Conservation (phyloP, 2,329 filamentous ascomycete genomes). For the Colletotrichum caudatum region DNA sequence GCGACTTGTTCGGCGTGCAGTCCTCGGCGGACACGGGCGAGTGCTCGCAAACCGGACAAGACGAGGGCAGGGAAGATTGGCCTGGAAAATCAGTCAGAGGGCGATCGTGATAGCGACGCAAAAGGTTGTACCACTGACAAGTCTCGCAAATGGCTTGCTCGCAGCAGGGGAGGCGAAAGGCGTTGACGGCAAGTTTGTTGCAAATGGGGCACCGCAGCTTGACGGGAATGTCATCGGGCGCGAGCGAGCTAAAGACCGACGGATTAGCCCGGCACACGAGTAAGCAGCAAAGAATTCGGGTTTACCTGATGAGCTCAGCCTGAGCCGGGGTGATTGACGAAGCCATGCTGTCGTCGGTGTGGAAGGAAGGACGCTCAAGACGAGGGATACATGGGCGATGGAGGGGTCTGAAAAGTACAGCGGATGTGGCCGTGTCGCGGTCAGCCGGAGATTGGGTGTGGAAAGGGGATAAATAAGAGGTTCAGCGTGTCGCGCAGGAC, state of each 20-base stretch:
- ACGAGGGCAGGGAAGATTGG: slow-evolving; percentile 79
- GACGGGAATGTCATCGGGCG: slow-evolving; percentile 89
- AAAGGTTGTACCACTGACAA: slow-evolving; percentile 69
- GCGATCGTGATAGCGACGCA: background rate
- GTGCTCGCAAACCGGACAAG: slow-evolving; percentile 94
- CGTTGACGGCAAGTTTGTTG: slow-evolving; percentile 89
- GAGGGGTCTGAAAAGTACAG: slow-evolving; percentile 35
- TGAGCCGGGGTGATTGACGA: slow-evolving; percentile 61
- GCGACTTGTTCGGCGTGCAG: slow-evolving; percentile 87
- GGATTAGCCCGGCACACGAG: slow-evolving; percentile 17
- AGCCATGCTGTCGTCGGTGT: slow-evolving; percentile 43
- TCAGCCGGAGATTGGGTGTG: slow-evolving; percentile 8
- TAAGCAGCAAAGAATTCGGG: background rate
- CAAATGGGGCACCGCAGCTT: slow-evolving; percentile 96
- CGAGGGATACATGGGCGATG: slow-evolving; percentile 38
- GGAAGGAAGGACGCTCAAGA: slow-evolving; percentile 34
- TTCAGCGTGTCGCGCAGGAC: slow-evolving; percentile 32
- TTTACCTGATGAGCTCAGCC: slow-evolving; percentile 69
- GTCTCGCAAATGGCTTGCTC: slow-evolving; percentile 93
- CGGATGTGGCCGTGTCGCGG: background rate
- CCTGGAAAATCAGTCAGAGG: slow-evolving; percentile 61
- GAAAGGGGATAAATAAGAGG: slow-evolving; percentile 2
- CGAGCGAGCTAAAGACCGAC: slow-evolving; percentile 70
- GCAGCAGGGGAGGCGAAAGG: slow-evolving; percentile 92
- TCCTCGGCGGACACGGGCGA: slow-evolving; percentile 86